Conservation (phyloP, 2,329 filamentous ascomycete species). For the Paracorniculantispora psalliotae region DNA sequence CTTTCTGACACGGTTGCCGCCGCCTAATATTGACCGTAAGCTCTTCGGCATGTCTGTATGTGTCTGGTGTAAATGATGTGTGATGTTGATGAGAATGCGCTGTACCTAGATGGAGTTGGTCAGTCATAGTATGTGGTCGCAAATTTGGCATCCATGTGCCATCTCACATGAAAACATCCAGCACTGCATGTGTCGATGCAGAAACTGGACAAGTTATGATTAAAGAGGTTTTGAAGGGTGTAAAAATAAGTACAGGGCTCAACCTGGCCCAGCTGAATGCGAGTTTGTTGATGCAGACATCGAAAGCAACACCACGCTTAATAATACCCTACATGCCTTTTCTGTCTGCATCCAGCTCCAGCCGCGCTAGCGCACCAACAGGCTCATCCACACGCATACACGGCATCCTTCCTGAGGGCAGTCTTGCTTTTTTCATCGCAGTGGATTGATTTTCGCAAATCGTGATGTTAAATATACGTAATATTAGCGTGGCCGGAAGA, state of each 20-base stretch:
- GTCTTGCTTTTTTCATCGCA: not conserved
- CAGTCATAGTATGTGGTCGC: too few relatives aligned
- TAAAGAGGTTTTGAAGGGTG: too few relatives aligned
- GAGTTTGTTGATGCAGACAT: not conserved
- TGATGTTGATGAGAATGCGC: too few relatives aligned
- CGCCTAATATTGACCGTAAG: slow-evolving; percentile 35
- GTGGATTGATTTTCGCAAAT: not conserved
- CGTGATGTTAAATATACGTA: too few relatives aligned
- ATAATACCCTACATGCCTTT: slow-evolving; percentile 2
- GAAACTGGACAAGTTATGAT: too few relatives aligned
- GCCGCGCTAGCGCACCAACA: not conserved
- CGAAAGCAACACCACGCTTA: slow-evolving; percentile 8
- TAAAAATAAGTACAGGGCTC: too few relatives aligned
- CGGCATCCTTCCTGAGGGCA: not conserved
- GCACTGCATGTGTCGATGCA: too few relatives aligned
- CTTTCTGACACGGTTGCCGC: slow-evolving; percentile 32
- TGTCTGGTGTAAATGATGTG: not conserved
- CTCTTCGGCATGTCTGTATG: slow-evolving; percentile 28
- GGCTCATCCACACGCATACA: not conserved
- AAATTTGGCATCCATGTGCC: too few relatives aligned
- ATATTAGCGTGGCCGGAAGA: too few relatives aligned
- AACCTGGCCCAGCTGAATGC: not conserved
- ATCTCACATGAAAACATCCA: too few relatives aligned
- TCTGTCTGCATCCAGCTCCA: not conserved
- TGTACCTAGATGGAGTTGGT: too few relatives aligned